Percentiles rank a stretch among this genome's conserved stretches.
Conservation (phyloP, 176 grass and related monocot genomes). For the Oryza coarctata region DNA sequence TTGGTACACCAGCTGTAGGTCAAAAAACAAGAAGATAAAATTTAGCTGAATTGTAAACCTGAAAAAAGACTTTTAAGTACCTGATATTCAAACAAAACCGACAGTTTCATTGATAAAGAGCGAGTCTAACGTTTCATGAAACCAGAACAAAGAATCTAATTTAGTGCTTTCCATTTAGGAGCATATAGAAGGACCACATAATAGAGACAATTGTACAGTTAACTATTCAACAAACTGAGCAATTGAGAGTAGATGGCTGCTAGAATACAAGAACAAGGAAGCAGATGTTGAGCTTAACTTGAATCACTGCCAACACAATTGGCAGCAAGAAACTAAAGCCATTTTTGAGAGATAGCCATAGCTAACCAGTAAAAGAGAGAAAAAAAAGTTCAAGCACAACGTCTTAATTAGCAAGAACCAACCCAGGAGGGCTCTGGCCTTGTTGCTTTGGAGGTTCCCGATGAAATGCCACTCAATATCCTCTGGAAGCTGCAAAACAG, state of each 20-base stretch:
- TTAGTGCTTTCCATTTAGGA: neutral
- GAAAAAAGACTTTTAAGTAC: neutral
- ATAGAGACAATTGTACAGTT: neutral
- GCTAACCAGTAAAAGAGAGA: neutral
- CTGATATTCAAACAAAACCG: neutral
- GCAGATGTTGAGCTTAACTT: neutral
- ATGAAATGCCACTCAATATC: conserved; percentile 99
- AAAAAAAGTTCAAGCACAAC: neutral
- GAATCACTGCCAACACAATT: neutral
- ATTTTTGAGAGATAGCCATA: too few relatives aligned
- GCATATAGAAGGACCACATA: neutral
- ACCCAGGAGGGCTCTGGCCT: conserved; percentile 79
- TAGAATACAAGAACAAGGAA: conserved; percentile 20
- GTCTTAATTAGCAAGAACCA: conserved; percentile 14
- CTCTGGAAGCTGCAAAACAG: conserved; percentile 70
- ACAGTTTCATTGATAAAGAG: neutral
- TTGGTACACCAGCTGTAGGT: conserved; percentile 81
- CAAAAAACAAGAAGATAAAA: conserved; percentile 17
- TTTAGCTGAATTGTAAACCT: neutral
- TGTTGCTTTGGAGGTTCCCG: conserved; percentile 94
- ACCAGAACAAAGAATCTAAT: neutral
- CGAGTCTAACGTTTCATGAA: neutral
- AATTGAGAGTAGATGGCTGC: neutral
- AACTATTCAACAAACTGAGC: neutral
- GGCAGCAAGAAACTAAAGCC: neutral